These are phyloP conservation scores for Apocynum venetum DNA, from an alignment of 257 asterid genomes.

Conservation along the genomic window DNA sequence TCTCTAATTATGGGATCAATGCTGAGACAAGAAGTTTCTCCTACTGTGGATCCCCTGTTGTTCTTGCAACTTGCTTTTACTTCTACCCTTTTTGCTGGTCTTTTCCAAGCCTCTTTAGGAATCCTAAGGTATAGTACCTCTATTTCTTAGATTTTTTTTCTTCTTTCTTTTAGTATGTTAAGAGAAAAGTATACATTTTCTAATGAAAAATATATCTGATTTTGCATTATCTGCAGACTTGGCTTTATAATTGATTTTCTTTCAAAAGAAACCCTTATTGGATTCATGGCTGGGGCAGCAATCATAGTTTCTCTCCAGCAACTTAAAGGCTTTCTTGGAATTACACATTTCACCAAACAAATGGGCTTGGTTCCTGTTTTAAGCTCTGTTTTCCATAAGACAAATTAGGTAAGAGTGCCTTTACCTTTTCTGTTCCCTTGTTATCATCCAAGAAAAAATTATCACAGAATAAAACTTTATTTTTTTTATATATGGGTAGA, in stretches of 20 bases:
- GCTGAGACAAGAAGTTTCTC: constrained; percentile 71
- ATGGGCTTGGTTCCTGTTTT: constrained; percentile 80
- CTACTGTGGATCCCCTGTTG: constrained; percentile 51
- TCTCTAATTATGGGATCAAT: constrained; percentile 75
- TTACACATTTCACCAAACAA: constrained; percentile 55
- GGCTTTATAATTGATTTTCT: constrained; percentile 84
- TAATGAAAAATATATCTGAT: background rate
- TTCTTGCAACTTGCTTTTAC: constrained; percentile 79
- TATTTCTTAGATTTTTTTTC: background rate
- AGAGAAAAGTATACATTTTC: background rate
- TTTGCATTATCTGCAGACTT: constrained; percentile 36
- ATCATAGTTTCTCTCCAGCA: constrained; percentile 84
- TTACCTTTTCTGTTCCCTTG: background rate
- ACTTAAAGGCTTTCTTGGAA: constrained; percentile 71
- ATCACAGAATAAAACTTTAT: too few species aligned
- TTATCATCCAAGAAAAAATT: too few species aligned
- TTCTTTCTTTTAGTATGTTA: background rate
- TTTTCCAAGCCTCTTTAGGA: constrained; percentile 76
- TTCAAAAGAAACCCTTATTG: constrained; percentile 74
- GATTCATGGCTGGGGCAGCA: constrained; percentile 98
- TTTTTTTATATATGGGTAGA: background rate
- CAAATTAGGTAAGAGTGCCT: constrained; percentile 35
- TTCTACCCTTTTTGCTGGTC: constrained; percentile 84
- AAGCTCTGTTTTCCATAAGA: constrained; percentile 58
- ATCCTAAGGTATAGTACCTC: constrained; percentile 43